Conservation (phyloP, 2,329 filamentous ascomycete genomes). For the Pezicula carpinea region DNA sequence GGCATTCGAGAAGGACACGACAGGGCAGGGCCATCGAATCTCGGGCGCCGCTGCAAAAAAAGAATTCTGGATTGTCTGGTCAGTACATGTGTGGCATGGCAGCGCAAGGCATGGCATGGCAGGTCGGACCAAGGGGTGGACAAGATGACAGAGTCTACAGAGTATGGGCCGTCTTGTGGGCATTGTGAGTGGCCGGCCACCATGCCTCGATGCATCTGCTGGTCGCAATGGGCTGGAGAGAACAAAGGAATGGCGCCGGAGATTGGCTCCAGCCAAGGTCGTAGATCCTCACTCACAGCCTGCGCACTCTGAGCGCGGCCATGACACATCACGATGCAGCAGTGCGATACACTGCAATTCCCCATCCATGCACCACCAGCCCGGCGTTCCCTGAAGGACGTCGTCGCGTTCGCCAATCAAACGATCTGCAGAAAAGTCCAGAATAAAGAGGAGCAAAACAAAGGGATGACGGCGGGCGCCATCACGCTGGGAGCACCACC, state of each 20-base stretch:
- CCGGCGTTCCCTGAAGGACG: neutral
- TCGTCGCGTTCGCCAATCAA: constrained; percentile 1
- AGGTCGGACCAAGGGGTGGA: neutral
- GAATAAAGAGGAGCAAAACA: constrained; percentile 10
- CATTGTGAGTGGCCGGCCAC: constrained; percentile 15
- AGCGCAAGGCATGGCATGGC: neutral
- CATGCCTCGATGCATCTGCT: constrained; percentile 14
- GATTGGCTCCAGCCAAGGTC: constrained; percentile 22
- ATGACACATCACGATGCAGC: constrained; percentile 28
- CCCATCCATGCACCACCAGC: constrained; percentile 10
- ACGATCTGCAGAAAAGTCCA: constrained; percentile 17
- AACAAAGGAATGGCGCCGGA: constrained; percentile 18
- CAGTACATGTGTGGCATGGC: constrained; percentile 2
- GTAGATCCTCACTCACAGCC: too few relatives aligned
- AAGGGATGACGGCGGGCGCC: neutral
- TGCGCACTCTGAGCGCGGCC: constrained; percentile 12
- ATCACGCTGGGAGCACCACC: neutral
- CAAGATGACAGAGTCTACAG: neutral
- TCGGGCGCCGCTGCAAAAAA: constrained; percentile 15
- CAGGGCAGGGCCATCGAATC: constrained; percentile 12
- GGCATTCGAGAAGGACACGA: constrained; percentile 18
- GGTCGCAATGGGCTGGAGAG: constrained; percentile 9
- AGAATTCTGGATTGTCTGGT: too few relatives aligned
- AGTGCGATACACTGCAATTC: constrained; percentile 7
- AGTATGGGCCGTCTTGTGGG: too few relatives aligned